Base-by-base conservation (phyloP, 768 basidiomycete species). In the Rhodotorula babjevae region DNA sequence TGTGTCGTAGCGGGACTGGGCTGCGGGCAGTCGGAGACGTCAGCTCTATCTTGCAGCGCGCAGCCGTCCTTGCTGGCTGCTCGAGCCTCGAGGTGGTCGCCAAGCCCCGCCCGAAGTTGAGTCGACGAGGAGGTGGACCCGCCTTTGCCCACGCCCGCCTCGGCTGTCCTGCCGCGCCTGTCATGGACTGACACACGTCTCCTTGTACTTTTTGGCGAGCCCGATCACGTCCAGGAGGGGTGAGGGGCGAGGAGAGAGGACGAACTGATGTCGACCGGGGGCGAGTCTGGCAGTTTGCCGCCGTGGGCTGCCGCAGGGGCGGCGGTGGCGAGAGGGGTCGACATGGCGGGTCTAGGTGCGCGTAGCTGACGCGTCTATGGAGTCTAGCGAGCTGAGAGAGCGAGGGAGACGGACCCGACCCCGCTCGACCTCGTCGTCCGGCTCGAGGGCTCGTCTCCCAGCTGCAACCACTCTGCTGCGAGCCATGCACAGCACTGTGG, bases 1-100 rank as follows among this genome's bases (percentile, higher is more conserved):
- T n/a, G 65, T 65, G 44, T 76, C 71, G 21, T 72, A 76, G 2
- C 74, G 71, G 6, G 74, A 50, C 27, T 69, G 74, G 31, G 65
- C 74, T 76, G 65, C n/a, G 29, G 7, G 47, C 16, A 10, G 27
- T 10, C 1, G 29, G 16, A n/a, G 31, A 25, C 19, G 12, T 47
- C 0, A 8, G 27, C 7, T 2, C 56, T 10, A 29, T 6, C 4
- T 21, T 21, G 23, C 25, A 8, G 25, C 23, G 23, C 11, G 50
- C 47, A 3, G 53, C 25, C 16, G 21, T 1, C 40, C 25, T 21
- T 25, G 56, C 36, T 9, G 5, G 23, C 61, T 15, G 31, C 31
- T 25, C 9, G 21, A 25, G 19, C 7, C 25, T 49, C 16, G 21
- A 49, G 47, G n/a, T n/a, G n/a, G n/a, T n/a, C 19, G 16, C 16